Evolutionary conservation across 345 rosid genomes (phyloP).

Genomic region (Dipteronia dyeriana): DNA sequence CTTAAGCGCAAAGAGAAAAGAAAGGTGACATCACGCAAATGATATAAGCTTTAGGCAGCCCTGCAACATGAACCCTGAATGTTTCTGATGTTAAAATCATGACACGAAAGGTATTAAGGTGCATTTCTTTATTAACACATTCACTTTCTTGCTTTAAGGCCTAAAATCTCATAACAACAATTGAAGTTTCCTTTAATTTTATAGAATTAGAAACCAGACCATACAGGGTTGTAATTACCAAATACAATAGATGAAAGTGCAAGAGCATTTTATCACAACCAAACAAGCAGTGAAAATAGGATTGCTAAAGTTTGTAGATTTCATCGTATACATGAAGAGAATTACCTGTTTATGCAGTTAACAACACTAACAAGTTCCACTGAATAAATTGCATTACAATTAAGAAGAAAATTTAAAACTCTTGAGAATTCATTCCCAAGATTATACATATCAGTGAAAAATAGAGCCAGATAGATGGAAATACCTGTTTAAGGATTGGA

Average conservation of each 20-base stretch:
- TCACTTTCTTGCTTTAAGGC: slow-evolving; percentile 1
- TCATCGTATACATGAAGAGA: too few species aligned
- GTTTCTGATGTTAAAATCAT: slow-evolving; percentile 5
- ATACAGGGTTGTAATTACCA: not conserved
- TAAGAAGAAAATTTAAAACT: not conserved
- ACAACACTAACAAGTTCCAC: not conserved
- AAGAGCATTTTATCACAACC: not conserved
- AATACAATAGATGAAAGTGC: not conserved
- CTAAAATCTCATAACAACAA: not conserved
- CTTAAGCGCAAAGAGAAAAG: not conserved
- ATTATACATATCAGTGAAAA: not conserved
- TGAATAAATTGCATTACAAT: not conserved
- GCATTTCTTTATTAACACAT: not conserved
- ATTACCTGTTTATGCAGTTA: not conserved
- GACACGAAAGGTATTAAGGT: not conserved
- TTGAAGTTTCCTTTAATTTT: not conserved
- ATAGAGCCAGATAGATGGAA: not conserved
- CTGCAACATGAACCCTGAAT: not conserved
- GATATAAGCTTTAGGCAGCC: not conserved
- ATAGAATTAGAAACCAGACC: not conserved
- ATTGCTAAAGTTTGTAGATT: not conserved
- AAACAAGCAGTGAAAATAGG: too few species aligned
- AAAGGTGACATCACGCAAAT: not conserved
- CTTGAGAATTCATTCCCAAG: not conserved
- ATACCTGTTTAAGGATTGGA: slow-evolving; percentile 89